Base-by-base conservation (phyloP, 2,329 filamentous ascomycete genomes). In the Chalaropsis thielavioides region DNA sequence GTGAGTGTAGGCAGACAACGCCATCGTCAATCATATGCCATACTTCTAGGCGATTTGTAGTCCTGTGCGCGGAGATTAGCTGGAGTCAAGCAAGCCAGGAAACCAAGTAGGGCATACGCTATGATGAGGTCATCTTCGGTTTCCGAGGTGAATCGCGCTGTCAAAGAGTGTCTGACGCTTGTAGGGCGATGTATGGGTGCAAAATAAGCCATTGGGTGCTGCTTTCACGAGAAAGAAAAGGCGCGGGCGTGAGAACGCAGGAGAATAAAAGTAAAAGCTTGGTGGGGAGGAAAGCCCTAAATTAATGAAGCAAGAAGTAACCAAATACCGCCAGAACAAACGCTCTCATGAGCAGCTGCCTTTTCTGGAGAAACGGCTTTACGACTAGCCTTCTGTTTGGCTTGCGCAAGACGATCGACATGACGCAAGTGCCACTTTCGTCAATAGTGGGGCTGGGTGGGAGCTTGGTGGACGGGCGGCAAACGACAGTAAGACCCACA, bases 161-260 rank as follows among this genome's bases (percentile, higher is more conserved):
- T 89, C 69, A 97, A 75, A 15, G 92, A 92, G 81, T 96, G 89
- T 64, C 92, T 86, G 69, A 96, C 86, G 77, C 90, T 95, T 74
- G 90, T 96, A 27, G 94, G 88, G 71, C 86, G 83, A 75, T 99
- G 94, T 66, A 99, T 94, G 46, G 94, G 92, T 68, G 90, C 91
- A 71, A 99, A 80, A 75, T 97, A 99, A 63, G 94, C 89, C 94
- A 99, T 99, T 65, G 60, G 71, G 27, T 10, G 27, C 3, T 8
- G 15, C 27, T 7, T 58, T 2, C n/a, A 35, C 24, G 17, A 19
- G 27, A 19, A 22, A 58, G 24, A 51, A 51, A 22, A 51, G 10
- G 46, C 5, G 24, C 24, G 24, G 46, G 10, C 35, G 35, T 38
- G 35, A 5, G 35, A 7, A 38, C 10, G 35, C 35, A 38, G 31